A percentile compares a stretch with the other conserved stretches of the same genome.
Conservation (phyloP, 805 yeast genomes). For the Metschnikowia lachancei region DNA sequence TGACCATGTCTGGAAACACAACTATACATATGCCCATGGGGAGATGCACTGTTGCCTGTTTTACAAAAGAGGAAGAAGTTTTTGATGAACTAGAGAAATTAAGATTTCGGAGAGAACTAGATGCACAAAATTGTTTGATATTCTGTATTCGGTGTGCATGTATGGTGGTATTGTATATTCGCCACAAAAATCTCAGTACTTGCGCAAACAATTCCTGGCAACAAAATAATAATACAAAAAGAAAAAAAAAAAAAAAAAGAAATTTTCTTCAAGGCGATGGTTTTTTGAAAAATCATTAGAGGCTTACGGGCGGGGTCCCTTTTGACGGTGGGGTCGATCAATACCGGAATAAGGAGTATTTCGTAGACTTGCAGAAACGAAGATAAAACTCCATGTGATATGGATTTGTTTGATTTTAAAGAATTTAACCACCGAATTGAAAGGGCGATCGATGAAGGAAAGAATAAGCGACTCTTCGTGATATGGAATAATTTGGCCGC, state of each 20-base stretch:
- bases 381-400: neutral
- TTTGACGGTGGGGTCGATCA: neutral
- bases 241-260: neutral
- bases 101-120: neutral
- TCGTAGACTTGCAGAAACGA: neutral
- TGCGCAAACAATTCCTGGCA: neutral
- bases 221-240: neutral
- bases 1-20: no score
- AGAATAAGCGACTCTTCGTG: neutral
- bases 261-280: neutral
- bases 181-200: neutral
- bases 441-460: neutral
- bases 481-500: neutral
- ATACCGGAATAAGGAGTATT: neutral
- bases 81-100: neutral
- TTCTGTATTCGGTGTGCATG: neutral
- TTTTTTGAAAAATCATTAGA: neutral
- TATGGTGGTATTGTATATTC: constrained; percentile 1
- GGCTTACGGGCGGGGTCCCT: neutral
- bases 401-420: neutral
- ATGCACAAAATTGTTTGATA: constrained; percentile 1
- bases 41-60: no score
- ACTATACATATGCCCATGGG: no score
- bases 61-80: no score
- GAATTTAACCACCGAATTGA: neutral